A percentile compares a stretch with the other conserved stretches of the same genome.
phyloP scores from a whole-genome alignment of 1,139 yeast genomes.

The Blastobotrys petasosporus region DNA sequence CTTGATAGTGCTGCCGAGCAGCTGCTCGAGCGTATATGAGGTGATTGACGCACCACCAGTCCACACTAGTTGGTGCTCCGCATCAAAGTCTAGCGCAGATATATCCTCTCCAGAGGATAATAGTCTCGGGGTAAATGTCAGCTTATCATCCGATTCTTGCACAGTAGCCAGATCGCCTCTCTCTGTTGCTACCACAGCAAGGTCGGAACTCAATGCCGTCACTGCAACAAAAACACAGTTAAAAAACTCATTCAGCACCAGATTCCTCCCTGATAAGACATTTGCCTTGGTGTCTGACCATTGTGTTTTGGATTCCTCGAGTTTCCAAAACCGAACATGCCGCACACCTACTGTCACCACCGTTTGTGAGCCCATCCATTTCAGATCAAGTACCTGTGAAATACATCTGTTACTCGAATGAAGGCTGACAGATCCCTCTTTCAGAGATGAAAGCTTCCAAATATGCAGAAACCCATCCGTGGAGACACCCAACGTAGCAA shows the following conservation, averaged over 20 bases:
- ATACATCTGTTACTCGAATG: slow-evolving; percentile 56
- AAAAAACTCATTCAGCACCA: slow-evolving; percentile 45
- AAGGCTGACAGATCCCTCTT: slow-evolving; percentile 24
- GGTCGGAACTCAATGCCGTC: slow-evolving; percentile 32
- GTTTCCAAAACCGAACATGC: slow-evolving; percentile 55
- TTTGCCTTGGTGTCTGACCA: slow-evolving; percentile 26
- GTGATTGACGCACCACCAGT: slow-evolving; percentile 17
- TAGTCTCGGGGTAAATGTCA: slow-evolving; percentile 17
- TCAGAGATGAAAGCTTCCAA: slow-evolving; percentile 42
- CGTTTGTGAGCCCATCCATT: slow-evolving; percentile 47
- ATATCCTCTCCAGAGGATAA: slow-evolving; percentile 16
- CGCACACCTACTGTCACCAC: slow-evolving; percentile 54
- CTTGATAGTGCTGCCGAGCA: background rate
- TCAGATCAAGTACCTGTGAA: slow-evolving; percentile 46
- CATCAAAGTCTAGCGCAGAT: slow-evolving; percentile 25
- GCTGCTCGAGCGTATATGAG: slow-evolving; percentile 11
- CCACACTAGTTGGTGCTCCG: slow-evolving; percentile 17
- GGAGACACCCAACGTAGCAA: slow-evolving; percentile 56
- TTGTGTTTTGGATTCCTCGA: slow-evolving; percentile 19
- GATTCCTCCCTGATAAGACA: slow-evolving; percentile 53
- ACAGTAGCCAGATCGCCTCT: slow-evolving; percentile 37
- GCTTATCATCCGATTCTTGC: slow-evolving; percentile 16
- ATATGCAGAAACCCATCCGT: slow-evolving; percentile 62
- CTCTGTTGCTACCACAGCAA: slow-evolving; percentile 41
- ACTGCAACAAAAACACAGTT: slow-evolving; percentile 44